phyloP scores from a whole-genome alignment of 163 green algal genomes.

The Chlorella variabilis region DNA sequence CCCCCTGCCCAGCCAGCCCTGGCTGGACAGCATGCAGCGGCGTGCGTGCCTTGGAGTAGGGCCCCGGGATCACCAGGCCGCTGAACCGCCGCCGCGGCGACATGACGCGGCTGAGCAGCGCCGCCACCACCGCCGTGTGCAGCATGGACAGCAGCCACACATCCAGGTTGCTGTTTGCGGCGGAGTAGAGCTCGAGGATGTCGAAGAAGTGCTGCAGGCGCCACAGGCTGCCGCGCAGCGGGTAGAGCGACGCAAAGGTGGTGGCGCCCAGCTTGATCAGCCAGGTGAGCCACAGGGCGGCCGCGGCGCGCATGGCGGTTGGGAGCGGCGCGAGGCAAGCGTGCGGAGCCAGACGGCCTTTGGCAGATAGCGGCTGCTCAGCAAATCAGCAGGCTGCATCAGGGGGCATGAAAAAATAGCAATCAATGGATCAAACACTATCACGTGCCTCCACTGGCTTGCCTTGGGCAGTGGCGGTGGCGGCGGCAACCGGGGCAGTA shows the following conservation, averaged over 20 bases:
- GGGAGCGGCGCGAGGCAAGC: too few species aligned
- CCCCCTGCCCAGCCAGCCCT: too few species aligned
- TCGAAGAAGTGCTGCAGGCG: not conserved
- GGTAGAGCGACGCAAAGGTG: not conserved
- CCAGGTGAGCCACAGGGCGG: slow-evolving; percentile 1
- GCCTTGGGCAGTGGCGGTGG: too few species aligned
- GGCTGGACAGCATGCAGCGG: not conserved
- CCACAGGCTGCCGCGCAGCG: slow-evolving; percentile 33
- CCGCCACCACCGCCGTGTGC: slow-evolving; percentile 28
- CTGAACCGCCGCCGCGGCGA: slow-evolving; percentile 1
- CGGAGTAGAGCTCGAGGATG: slow-evolving; percentile 16
- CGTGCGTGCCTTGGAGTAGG: slow-evolving; percentile 31
- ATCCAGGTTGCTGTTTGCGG: slow-evolving; percentile 56
- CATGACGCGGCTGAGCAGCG: slow-evolving; percentile 24
- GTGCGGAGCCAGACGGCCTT: too few species aligned
- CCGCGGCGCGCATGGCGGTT: not conserved
- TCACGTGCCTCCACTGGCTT: too few species aligned
- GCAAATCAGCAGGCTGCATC: too few species aligned
- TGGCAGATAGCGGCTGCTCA: too few species aligned
- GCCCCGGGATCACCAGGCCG: not conserved
- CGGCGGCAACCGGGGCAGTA: too few species aligned
- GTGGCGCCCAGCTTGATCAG: slow-evolving; percentile 11
- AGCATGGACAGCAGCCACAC: slow-evolving; percentile 39
- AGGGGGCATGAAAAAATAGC: too few species aligned
- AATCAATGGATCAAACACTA: too few species aligned